phyloP scores from a whole-genome alignment of 176 grass and related monocot species.

The Rhynchospora tenuis region DNA sequence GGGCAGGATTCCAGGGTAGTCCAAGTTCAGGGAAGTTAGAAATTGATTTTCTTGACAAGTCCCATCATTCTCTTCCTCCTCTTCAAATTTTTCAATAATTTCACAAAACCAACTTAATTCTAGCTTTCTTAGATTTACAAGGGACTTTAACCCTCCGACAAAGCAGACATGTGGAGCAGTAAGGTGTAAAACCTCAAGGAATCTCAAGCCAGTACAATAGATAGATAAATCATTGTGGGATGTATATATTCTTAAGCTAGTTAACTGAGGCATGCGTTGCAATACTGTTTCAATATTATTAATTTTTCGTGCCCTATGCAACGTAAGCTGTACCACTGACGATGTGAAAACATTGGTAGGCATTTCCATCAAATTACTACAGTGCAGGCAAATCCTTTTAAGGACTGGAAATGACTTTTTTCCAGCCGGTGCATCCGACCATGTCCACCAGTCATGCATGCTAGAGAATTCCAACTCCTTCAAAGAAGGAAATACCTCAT shows the following conservation, averaged over 20 bases:
- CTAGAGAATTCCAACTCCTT: constrained; percentile 20
- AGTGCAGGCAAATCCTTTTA: constrained; percentile 27
- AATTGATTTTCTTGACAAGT: neutral
- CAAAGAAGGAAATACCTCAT: constrained; percentile 32
- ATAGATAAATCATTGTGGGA: neutral
- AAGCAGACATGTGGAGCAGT: neutral
- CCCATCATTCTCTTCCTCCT: neutral
- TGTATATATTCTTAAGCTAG: neutral
- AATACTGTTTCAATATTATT: neutral
- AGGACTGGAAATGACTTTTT: constrained; percentile 5
- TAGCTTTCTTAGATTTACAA: neutral
- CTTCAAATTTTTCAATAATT: neutral
- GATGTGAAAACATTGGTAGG: constrained; percentile 15
- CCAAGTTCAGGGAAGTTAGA: neutral
- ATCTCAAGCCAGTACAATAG: neutral
- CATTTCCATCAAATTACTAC: neutral
- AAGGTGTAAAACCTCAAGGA: neutral
- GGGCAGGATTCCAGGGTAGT: neutral
- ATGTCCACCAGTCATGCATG: constrained; percentile 23
- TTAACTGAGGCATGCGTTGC: neutral
- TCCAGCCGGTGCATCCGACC: constrained; percentile 11
- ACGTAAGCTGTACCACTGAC: constrained; percentile 24
- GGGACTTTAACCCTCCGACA: neutral
- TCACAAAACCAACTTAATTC: neutral
- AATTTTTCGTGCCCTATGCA: neutral